Base-by-base conservation (phyloP, 2,329 filamentous ascomycete species). In the Epichloe glyceriae region DNA sequence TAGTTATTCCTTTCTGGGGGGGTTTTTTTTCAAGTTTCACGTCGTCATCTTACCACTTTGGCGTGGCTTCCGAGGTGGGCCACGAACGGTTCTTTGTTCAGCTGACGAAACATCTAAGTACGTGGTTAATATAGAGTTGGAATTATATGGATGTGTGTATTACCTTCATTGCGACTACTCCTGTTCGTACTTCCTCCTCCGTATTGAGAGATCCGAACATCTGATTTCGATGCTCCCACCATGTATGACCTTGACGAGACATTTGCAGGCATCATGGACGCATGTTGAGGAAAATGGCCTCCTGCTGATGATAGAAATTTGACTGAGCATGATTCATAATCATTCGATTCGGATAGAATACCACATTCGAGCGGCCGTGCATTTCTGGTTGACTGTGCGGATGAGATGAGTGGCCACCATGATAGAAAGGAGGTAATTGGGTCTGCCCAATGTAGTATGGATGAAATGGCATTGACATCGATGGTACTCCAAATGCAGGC, bases 11-110 rank as follows among this genome's bases (percentile, higher is more conserved):
- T 30, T 30, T 11, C 10, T 4, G 26, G 49, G 14, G 19, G 14
- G 5, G 34, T 35, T 8, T 3, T 43, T 15, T 45, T 50, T 17
- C 40, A 26, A 40, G 43, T 19, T n/a, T n/a, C 35, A 3, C 20
- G n/a, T 44, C n/a, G 33, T 40, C 4, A 30, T 62, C 76, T 67
- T 66, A 82, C 80, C 79, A 61, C 75, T 83, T 63, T 83, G 79
- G 53, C 75, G 73, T 53, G 80, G 66, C 57, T 68, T 68, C 26
- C 66, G 59, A 7, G 65, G 64, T 14, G 66, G 65, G 3, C 66
- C 65, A 42, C 66, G 60, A 46, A 67, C 64, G 15, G 58, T 50
- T 40, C 52, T 64, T 46, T 60, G 59, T 39, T 46, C 45, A 20
- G 43, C 6, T 20, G 30, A 38, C 20, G 5, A 26, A 54, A 55